These are phyloP conservation scores for Neopestalotiopsis rosae DNA, from an alignment of 2,329 filamentous ascomycete genomes.

Conservation along the genomic window DNA sequence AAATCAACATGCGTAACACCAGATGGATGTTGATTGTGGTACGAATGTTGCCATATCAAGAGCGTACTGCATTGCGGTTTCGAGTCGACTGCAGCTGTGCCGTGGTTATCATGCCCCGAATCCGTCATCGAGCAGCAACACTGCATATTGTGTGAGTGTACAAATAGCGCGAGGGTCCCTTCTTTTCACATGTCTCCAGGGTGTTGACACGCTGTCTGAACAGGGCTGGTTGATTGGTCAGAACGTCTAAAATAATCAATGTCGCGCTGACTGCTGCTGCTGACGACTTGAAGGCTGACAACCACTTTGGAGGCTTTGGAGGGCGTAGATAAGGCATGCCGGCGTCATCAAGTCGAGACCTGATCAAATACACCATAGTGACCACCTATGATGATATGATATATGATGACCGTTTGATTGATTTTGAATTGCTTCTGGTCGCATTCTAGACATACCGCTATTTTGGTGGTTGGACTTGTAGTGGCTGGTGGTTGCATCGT, in stretches of 20 bases:
- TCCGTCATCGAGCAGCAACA: constrained; percentile 10
- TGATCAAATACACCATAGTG: background rate
- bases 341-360: background rate
- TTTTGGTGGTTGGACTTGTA: background rate
- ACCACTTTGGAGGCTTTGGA: background rate
- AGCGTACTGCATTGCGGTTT: background rate
- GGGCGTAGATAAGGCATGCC: background rate
- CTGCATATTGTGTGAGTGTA: background rate
- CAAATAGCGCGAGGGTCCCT: background rate
- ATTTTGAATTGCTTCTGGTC: background rate
- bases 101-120: background rate
- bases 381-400: background rate
- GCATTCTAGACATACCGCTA: background rate
- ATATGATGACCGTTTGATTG: background rate
- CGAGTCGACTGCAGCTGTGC: constrained; percentile 1
- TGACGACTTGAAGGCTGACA: background rate
- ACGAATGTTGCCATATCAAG: background rate
- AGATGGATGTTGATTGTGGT: background rate
- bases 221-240: background rate
- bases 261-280: background rate
- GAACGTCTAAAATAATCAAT: background rate
- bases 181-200: constrained; percentile 2
- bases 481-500: background rate
- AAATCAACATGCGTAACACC: background rate
- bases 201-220: background rate